A percentile compares a stretch with the other conserved stretches of the same genome.
Conservation (phyloP, 2,329 filamentous ascomycete genomes). For the Cercospora zeae-maydis region DNA sequence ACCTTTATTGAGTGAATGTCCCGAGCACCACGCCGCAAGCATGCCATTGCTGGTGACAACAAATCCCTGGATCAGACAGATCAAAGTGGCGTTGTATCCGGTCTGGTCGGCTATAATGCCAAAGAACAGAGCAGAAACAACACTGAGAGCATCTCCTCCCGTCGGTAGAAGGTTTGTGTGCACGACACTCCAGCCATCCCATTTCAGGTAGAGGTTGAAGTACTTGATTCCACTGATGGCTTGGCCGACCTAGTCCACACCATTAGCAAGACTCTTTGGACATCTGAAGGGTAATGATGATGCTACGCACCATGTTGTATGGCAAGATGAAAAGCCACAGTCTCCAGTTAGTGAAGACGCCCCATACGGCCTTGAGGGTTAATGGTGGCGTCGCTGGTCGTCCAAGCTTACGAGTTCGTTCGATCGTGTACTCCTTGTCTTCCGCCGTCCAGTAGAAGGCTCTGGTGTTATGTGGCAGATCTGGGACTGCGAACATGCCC, state of each 20-base stretch:
- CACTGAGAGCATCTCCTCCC: constrained; percentile 15
- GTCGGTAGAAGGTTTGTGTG: constrained; percentile 17
- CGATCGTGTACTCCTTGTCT: constrained; percentile 14
- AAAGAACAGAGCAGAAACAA: constrained; percentile 13
- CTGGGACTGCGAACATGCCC: constrained; percentile 49
- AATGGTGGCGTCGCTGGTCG: constrained; percentile 9
- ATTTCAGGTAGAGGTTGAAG: constrained; percentile 22
- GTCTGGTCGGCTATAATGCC: constrained; percentile 15
- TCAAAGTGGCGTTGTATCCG: constrained; percentile 10
- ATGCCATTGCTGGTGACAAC: constrained; percentile 15
- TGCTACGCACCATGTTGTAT: not conserved
- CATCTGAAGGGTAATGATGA: too few species aligned
- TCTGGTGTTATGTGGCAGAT: constrained; percentile 49
- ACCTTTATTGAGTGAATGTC: constrained; percentile 2
- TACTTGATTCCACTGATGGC: constrained; percentile 13
- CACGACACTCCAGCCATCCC: constrained; percentile 15
- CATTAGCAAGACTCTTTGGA: not conserved
- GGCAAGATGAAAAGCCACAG: constrained; percentile 15
- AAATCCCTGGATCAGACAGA: constrained; percentile 3
- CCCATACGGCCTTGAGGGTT: constrained; percentile 1
- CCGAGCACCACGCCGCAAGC: constrained; percentile 14
- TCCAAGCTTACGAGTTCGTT: constrained; percentile 13
- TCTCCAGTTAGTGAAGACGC: constrained; percentile 19
- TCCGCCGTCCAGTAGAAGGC: constrained; percentile 46
- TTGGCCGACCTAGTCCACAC: not conserved